phyloP scores from a whole-genome alignment of 108 stramenopile species.

The Cyclotella baltica region DNA sequence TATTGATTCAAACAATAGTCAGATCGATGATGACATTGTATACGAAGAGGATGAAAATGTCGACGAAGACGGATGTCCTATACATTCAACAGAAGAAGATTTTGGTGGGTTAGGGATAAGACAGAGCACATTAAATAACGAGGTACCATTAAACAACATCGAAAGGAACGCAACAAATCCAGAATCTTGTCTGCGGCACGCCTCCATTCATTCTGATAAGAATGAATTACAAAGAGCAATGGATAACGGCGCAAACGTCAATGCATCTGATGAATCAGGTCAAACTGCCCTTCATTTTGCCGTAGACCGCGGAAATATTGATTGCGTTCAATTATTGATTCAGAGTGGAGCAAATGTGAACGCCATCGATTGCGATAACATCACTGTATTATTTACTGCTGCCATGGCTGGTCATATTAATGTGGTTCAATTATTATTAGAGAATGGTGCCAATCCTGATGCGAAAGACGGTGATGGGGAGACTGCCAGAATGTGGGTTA shows the following conservation, averaged over 20 bases:
- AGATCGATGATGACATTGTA: conserved; percentile 39
- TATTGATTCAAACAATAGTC: conserved; percentile 18
- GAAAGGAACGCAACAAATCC: conserved; percentile 31
- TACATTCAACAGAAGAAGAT: conserved; percentile 50
- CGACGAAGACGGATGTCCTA: conserved; percentile 64
- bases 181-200: conserved; percentile 55
- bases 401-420: conserved; percentile 78
- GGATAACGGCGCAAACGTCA: conserved; percentile 44
- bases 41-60: conserved; percentile 50
- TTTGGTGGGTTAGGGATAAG: conserved; percentile 42
- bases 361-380: conserved; percentile 75
- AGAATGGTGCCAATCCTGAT: conserved; percentile 81
- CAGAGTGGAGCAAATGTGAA: conserved; percentile 74
- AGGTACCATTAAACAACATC: conserved; percentile 16
- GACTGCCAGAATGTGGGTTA: conserved; percentile 68
- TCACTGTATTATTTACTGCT: conserved; percentile 80
- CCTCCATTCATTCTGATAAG: conserved; percentile 55
- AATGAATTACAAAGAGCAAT: conserved; percentile 38
- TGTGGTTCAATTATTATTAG: conserved; percentile 60
- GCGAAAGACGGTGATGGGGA: conserved; percentile 83
- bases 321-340: conserved; percentile 65
- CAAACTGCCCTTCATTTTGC: conserved; percentile 85
- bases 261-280: conserved; percentile 66
- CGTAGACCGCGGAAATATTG: conserved; percentile 72
- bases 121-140: conserved; percentile 35